Evolutionary conservation across 371 early-diverging fungal genomes (phyloP), one percentile per base, ranked within the genome.

Genomic region (Mucor plumbeus): DNA sequence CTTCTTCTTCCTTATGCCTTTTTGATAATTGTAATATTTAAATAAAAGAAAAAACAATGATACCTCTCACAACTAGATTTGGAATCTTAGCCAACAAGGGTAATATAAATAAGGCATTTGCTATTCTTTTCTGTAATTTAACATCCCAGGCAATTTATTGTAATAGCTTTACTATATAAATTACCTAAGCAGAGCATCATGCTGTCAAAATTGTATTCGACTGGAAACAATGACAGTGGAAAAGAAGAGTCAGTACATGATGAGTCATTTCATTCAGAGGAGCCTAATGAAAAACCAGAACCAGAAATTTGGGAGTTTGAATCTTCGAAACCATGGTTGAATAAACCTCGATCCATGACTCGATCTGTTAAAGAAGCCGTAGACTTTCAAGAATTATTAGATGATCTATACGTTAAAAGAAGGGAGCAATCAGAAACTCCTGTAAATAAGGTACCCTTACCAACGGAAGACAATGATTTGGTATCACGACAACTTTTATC

Each of bases 401-500:
- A 73, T 1, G 50, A 40, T 7, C 35, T 73, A 17, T 58, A 70
- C n/a, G 65, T 63, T 19, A 33, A 50, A 4, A 19, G 54, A 17
- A 14, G 41, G 0, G 38, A 21, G 21, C 4, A 19, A 21, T 17
- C 39, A 31, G 43, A 61, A 43, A 31, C 36, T 36, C 15, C 9
- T 21, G 13, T n/a, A 47, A 38, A 34, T 7, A 54, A 7, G 34
- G 17, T 10, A 34, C 1, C 35, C 5, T 38, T 31, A 43, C 34
- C 43, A 33, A 11, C 35, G 3, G 11, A 34, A 39, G 9, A 13
- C 10, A 4, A 14, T 26, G 10, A 43, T n/a, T 26, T 26, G 26
- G 34, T 39, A 5, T 5, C 64, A 21, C 7, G 15, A 6, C 10
- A 5, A 21, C 31, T 77, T 33, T 40, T 79, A 35, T 65, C 72